A percentile compares a stretch with the other conserved stretches of the same genome.
These are phyloP conservation scores for Rusavskia elegans DNA, from an alignment of 495 filamentous ascomycete genomes.

Conservation along the genomic window DNA sequence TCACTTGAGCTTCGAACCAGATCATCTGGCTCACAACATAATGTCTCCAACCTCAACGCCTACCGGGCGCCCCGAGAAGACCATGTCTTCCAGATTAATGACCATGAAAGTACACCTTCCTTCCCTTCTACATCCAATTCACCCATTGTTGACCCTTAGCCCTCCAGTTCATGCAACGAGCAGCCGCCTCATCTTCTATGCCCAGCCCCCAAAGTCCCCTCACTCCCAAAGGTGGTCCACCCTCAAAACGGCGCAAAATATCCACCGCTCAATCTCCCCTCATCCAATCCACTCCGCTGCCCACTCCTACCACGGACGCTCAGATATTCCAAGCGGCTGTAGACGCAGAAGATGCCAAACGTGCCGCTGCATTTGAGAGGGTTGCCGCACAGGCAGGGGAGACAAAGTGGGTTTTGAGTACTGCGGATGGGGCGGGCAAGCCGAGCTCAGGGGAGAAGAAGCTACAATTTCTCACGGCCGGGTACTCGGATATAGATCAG, in stretches of 20 bases:
- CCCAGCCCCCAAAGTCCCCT: constrained; percentile 16
- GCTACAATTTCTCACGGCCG: constrained; percentile 5
- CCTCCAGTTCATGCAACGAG: constrained; percentile 83
- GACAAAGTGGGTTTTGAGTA: constrained; percentile 65
- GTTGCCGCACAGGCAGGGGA: constrained; percentile 65
- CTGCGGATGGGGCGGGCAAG: background rate
- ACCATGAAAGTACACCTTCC: constrained; percentile 65
- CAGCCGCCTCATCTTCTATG: constrained; percentile 39
- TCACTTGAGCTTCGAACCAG: too few species aligned
- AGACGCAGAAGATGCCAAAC: constrained; percentile 59
- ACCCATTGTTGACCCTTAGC: background rate
- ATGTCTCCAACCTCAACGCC: constrained; percentile 20
- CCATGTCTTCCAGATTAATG: constrained; percentile 76
- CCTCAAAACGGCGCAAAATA: constrained; percentile 38
- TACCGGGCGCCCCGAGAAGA: constrained; percentile 38
- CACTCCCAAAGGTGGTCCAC: constrained; percentile 8
- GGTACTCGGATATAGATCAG: constrained; percentile 10
- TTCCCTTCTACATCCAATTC: background rate
- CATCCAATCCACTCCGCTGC: background rate
- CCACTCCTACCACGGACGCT: constrained; percentile 17
- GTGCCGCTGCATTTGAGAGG: constrained; percentile 50
- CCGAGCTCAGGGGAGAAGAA: background rate
- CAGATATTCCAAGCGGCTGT: constrained; percentile 49
- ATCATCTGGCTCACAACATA: constrained; percentile 18
- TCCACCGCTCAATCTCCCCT: background rate